These are phyloP conservation scores for Metarhizium guizhouense DNA, from an alignment of 2,329 filamentous ascomycete species.

Conservation along the genomic window DNA sequence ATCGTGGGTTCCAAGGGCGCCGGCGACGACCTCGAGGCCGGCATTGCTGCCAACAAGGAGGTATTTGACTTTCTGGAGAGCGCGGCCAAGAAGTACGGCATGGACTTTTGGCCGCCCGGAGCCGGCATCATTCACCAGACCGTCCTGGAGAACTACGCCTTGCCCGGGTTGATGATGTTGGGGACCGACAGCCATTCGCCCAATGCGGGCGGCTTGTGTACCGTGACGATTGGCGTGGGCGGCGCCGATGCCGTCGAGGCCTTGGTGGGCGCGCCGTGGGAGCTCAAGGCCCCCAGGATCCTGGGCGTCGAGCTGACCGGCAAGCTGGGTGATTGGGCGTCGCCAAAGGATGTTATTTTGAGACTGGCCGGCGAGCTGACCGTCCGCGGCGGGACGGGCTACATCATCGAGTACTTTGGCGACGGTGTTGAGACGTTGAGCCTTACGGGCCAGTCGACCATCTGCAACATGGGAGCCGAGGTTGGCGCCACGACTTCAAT, in stretches of 20 bases:
- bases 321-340: constrained; percentile 79
- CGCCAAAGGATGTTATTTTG: constrained; percentile 93
- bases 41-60: constrained; percentile 88
- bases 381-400: constrained; percentile 88
- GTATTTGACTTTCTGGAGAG: constrained; percentile 97
- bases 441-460: constrained; percentile 87
- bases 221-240: constrained; percentile 92
- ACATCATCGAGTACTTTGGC: constrained; percentile 89
- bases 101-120: constrained; percentile 92
- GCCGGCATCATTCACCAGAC: constrained; percentile 97
- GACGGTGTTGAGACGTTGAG: constrained; percentile 83
- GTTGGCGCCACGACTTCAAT: constrained; percentile 92
- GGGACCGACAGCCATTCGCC: constrained; percentile 96
- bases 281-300: constrained; percentile 88
- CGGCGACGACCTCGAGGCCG: constrained; percentile 72
- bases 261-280: constrained; percentile 92
- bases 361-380: constrained; percentile 82
- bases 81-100: constrained; percentile 81
- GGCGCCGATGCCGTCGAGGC: constrained; percentile 96
- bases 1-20: constrained; percentile 93
- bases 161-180: constrained; percentile 98
- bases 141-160: constrained; percentile 93
- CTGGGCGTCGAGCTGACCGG: constrained; percentile 80
- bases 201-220: constrained; percentile 89
- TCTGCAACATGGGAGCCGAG: constrained; percentile 84